phyloP scores from a whole-genome alignment of 2,329 filamentous ascomycete genomes.

The Paracorniculantispora psalliotae region DNA sequence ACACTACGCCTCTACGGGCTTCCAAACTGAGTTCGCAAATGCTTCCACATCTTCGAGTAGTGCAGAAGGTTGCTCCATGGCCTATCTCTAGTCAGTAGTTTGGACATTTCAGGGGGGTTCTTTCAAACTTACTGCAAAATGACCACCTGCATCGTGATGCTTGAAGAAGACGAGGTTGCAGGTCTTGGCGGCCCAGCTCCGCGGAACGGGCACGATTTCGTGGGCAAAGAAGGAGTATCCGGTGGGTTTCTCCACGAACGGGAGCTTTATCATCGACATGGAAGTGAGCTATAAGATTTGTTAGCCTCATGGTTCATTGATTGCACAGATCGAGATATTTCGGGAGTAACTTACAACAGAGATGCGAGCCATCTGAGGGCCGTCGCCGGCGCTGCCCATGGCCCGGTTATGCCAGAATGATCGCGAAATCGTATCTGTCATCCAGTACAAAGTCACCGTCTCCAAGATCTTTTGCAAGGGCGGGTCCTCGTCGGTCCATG shows the following conservation, averaged over 20 bases:
- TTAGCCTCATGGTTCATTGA: not conserved
- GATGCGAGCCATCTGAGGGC: conserved; percentile 20
- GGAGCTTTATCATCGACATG: conserved; percentile 11
- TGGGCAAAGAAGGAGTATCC: conserved; percentile 41
- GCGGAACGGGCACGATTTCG: conserved; percentile 36
- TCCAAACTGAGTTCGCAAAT: conserved; percentile 25
- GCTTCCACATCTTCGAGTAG: conserved; percentile 41
- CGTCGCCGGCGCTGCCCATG: conserved; percentile 15
- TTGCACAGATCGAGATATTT: not conserved
- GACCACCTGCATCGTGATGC: conserved; percentile 16
- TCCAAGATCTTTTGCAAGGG: conserved; percentile 41
- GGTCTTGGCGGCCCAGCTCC: conserved; percentile 27
- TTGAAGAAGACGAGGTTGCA: conserved; percentile 33
- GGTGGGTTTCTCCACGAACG: conserved; percentile 35
- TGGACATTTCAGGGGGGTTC: not conserved
- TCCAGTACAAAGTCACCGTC: conserved; percentile 50
- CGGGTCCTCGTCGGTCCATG: conserved; percentile 44
- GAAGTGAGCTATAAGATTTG: conserved; percentile 2
- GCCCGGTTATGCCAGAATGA: conserved; percentile 46
- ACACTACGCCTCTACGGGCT: not conserved
- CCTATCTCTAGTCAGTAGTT: conserved; percentile 15
- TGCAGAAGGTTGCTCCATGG: conserved; percentile 35
- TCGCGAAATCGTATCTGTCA: conserved; percentile 43
- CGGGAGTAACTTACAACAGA: conserved; percentile 11
- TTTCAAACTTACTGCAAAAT: conserved; percentile 15